Evolutionary conservation across 148 eudicot species (phyloP).

Genomic region (Salicornia ramosissima): DNA sequence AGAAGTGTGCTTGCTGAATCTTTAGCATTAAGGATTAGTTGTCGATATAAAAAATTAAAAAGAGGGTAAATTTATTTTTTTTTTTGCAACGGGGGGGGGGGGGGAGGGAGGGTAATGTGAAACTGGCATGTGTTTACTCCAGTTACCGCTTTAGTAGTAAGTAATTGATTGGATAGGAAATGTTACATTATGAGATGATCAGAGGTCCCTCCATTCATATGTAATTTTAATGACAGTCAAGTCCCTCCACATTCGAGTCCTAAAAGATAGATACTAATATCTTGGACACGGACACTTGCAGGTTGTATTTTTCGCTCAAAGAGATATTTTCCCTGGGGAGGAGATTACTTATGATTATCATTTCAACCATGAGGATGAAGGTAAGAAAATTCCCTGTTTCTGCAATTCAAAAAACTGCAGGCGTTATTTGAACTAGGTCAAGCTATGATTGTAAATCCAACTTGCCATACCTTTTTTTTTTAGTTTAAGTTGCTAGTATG

Average conservation of each 20-base stretch:
- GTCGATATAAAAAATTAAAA: no score
- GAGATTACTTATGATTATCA: constrained; percentile 82
- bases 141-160: no score
- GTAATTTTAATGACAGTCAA: background rate
- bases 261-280: background rate
- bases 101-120: no score
- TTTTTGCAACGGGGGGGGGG: no score
- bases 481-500: background rate
- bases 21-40: background rate
- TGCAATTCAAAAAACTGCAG: constrained; percentile 67
- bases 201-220: background rate
- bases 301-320: constrained; percentile 75
- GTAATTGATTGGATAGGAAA: background rate
- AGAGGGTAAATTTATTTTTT: no score
- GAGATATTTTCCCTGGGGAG: constrained; percentile 78
- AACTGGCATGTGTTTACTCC: no score
- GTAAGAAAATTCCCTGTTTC: constrained; percentile 64
- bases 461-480: background rate
- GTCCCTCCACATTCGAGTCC: background rate
- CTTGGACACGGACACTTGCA: constrained; percentile 19
- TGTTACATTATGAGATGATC: background rate
- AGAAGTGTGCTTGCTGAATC: background rate
- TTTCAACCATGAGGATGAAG: constrained; percentile 77
- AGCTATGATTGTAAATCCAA: background rate
- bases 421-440: constrained; percentile 50